Conservation (phyloP, 345 rosid genomes). For the Eutrema japonicum region DNA sequence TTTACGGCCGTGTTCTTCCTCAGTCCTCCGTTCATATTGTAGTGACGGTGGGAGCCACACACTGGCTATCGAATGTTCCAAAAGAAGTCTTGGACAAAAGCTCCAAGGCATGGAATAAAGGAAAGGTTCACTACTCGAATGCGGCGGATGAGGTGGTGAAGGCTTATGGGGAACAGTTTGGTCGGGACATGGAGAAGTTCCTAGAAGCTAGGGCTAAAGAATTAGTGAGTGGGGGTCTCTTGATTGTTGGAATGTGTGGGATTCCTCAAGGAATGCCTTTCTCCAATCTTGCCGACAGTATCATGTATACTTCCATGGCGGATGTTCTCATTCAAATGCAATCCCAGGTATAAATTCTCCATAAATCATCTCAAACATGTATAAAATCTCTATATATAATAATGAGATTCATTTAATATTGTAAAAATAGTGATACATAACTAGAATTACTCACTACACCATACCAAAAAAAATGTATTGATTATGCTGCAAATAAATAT, state of each 20-base stretch:
- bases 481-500: background rate
- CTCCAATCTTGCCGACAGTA: constrained; percentile 46
- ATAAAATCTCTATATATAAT: background rate
- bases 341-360: constrained; percentile 26
- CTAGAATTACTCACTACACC: background rate
- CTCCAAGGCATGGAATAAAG: constrained; percentile 55
- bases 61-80: constrained; percentile 55
- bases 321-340: constrained; percentile 55
- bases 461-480: background rate
- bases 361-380: background rate
- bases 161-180: constrained; percentile 49
- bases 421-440: background rate
- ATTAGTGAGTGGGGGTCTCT: constrained; percentile 49
- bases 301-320: constrained; percentile 56
- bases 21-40: constrained; percentile 44
- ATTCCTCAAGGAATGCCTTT: constrained; percentile 40
- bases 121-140: constrained; percentile 47
- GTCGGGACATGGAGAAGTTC: constrained; percentile 49
- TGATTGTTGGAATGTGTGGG: constrained; percentile 47
- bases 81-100: constrained; percentile 43
- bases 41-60: constrained; percentile 46
- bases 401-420: background rate
- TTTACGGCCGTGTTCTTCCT: constrained; percentile 49
- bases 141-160: constrained; percentile 44
- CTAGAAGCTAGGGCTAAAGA: constrained; percentile 50